Evolutionary conservation across 1,139 yeast genomes (phyloP).

Genomic region (Geotrichum cucujoidarum): DNA sequence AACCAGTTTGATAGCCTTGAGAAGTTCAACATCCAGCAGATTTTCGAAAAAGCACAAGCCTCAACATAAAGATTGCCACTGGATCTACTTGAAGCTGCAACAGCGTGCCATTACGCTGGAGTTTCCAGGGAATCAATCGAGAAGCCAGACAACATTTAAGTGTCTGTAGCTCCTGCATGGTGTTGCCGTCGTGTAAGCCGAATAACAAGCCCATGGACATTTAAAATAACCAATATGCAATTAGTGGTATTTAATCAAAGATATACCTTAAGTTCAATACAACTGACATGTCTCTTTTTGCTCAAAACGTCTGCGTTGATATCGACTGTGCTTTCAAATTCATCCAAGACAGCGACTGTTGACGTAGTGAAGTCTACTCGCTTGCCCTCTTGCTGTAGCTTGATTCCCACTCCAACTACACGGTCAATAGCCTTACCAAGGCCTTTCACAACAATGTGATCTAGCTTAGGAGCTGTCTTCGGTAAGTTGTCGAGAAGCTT

Average conservation of each 20-base stretch:
- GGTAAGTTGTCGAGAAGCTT: constrained; percentile 16
- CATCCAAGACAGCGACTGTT: constrained; percentile 27
- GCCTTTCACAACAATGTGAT: constrained; percentile 20
- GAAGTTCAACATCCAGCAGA: constrained; percentile 60
- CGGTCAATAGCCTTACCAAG: constrained; percentile 35
- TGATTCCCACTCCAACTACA: constrained; percentile 31
- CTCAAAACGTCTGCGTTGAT: neutral
- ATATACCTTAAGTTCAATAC: constrained; percentile 14
- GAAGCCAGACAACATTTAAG: no score
- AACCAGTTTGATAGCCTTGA: constrained; percentile 52
- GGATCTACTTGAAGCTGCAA: no score
- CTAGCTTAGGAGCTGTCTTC: constrained; percentile 11
- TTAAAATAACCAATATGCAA: no score
- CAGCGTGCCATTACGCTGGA: no score
- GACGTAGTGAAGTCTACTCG: constrained; percentile 24
- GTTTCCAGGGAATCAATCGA: no score
- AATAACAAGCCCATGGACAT: no score
- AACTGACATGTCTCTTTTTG: constrained; percentile 11
- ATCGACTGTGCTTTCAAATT: constrained; percentile 14
- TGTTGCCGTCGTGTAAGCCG: no score
- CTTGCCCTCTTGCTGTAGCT: constrained; percentile 29
- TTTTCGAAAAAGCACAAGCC: constrained; percentile 41
- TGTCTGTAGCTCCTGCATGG: no score
- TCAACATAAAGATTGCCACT: no score
- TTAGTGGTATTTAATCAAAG: neutral